Conservation (phyloP, 148 eudicot genomes). For the Chenopodium berlandieri region DNA sequence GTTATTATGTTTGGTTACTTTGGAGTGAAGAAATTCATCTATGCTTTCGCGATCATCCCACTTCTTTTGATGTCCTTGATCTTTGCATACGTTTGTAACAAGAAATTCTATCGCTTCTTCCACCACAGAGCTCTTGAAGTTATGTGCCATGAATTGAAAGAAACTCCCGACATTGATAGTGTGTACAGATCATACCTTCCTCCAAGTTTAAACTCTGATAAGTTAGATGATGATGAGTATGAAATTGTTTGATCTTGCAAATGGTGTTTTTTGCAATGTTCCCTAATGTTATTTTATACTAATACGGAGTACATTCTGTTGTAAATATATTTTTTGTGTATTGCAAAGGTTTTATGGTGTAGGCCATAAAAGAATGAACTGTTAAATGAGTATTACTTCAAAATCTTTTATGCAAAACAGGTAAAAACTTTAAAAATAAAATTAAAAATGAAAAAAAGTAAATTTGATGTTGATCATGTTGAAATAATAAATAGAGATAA, state of each 20-base stretch:
- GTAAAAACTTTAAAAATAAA: too few relatives aligned
- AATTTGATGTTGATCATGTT: too few relatives aligned
- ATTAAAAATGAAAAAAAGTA: too few relatives aligned
- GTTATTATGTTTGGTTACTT: conserved; percentile 71
- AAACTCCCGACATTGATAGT: conserved; percentile 55
- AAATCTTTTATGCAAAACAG: too few relatives aligned
- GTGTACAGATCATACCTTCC: conserved; percentile 57
- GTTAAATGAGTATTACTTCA: too few relatives aligned
- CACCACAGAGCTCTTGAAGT: conserved; percentile 65
- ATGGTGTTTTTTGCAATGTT: too few relatives aligned
- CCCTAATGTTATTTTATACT: too few relatives aligned
- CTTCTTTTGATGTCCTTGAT: conserved; percentile 54
- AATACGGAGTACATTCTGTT: too few relatives aligned
- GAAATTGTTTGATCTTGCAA: conserved; percentile 36
- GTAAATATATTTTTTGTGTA: too few relatives aligned
- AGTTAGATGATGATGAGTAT: conserved; percentile 44
- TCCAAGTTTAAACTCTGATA: conserved; percentile 50
- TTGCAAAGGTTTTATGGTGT: too few relatives aligned
- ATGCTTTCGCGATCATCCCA: conserved; percentile 40
- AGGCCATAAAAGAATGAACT: too few relatives aligned
- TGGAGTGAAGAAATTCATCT: conserved; percentile 41
- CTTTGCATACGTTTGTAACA: conserved; percentile 46
- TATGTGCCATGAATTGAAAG: conserved; percentile 49
- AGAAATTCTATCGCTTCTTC: conserved; percentile 68
- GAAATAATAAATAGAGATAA: too few relatives aligned